Conservation (phyloP, 768 basidiomycete genomes). For the Tubosaeta brunneosetosa region DNA sequence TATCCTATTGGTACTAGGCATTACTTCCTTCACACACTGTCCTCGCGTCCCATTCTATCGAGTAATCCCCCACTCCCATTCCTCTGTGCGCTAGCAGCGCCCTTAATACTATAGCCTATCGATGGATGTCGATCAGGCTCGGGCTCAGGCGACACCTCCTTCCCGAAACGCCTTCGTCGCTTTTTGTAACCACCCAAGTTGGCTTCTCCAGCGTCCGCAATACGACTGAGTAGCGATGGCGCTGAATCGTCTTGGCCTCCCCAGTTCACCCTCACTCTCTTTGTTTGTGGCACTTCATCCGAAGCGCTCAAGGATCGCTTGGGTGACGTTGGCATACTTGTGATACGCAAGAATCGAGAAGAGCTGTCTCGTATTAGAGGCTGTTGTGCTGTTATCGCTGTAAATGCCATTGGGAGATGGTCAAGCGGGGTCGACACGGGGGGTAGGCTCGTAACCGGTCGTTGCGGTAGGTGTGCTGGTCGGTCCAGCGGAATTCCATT, state of each 20-base stretch:
- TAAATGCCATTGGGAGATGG: constrained; percentile 8
- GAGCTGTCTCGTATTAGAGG: constrained; percentile 11
- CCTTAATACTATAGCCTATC: constrained; percentile 51
- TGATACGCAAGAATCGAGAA: constrained; percentile 2
- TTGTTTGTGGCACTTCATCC: constrained; percentile 34
- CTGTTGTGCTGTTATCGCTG: constrained; percentile 6
- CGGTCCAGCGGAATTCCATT: constrained; percentile 16
- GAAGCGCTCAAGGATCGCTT: constrained; percentile 24
- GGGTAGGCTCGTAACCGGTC: constrained; percentile 11
- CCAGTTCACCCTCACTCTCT: constrained; percentile 28
- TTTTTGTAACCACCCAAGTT: constrained; percentile 14
- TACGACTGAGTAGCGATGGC: constrained; percentile 44
- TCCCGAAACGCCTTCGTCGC: constrained; percentile 18
- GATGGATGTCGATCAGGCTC: constrained; percentile 32
- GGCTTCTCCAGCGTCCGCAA: constrained; percentile 26
- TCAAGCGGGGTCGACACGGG: constrained; percentile 13
- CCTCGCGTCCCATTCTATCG: constrained; percentile 30
- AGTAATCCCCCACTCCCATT: constrained; percentile 25
- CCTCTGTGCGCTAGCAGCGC: constrained; percentile 40
- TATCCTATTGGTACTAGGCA: constrained; percentile 14
- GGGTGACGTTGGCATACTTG: constrained; percentile 12
- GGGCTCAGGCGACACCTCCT: constrained; percentile 16
- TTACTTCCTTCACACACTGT: constrained; percentile 26
- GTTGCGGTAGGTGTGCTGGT: constrained; percentile 27
- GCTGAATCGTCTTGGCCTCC: constrained; percentile 25